Conservation (phyloP, 257 asterid genomes). For the Ilex aquifolium region DNA sequence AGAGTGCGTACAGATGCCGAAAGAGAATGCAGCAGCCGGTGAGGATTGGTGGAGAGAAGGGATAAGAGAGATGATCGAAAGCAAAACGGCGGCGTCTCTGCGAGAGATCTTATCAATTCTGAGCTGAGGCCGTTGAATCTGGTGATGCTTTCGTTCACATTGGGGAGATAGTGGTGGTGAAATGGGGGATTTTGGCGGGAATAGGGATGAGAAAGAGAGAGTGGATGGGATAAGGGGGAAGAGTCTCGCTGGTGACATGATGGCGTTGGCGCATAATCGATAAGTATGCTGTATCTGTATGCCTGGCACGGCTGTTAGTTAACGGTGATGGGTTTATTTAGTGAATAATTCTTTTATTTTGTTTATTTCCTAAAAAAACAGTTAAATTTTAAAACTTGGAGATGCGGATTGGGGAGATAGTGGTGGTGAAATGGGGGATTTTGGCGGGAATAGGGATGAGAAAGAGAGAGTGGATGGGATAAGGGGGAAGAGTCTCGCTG, state of each 20-base stretch:
- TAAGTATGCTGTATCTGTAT: no score
- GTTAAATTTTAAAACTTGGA: no score
- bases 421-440: conserved; percentile 15
- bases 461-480: conserved; percentile 4
- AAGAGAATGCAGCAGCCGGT: conserved; percentile 50
- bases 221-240: conserved; percentile 21
- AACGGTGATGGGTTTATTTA: no score
- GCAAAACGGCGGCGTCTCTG: conserved; percentile 46
- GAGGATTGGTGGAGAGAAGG: conserved; percentile 38
- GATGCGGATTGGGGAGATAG: neutral
- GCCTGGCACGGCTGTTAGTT: no score
- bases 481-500: conserved; percentile 24
- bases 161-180: conserved; percentile 11
- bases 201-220: neutral
- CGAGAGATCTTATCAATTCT: conserved; percentile 35
- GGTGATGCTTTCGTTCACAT: neutral
- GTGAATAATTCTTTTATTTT: no score
- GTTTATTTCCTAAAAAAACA: no score
- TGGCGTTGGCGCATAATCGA: conserved; percentile 4
- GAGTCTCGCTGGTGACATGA: conserved; percentile 34
- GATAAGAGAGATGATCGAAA: conserved; percentile 33
- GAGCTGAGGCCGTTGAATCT: neutral
- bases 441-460: conserved; percentile 17
- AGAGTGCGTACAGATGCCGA: conserved; percentile 56
- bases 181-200: conserved; percentile 22